These are phyloP conservation scores for Coniferiporia weirii DNA, from an alignment of 1,284 basidiomycete species.

Conservation along the genomic window DNA sequence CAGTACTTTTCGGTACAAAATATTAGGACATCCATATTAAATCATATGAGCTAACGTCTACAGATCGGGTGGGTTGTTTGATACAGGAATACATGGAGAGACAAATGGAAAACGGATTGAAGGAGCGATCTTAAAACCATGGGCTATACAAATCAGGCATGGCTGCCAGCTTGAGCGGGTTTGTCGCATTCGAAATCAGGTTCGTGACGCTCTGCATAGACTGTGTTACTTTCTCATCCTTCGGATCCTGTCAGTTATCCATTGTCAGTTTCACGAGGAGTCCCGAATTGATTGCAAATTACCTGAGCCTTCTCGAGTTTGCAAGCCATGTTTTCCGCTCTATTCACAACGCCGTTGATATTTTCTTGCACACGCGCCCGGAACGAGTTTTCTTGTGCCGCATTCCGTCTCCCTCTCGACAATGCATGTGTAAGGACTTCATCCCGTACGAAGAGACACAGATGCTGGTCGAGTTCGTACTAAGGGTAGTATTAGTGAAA, in stretches of 20 bases:
- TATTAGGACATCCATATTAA: no score
- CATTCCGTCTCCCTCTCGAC: conserved; percentile 45
- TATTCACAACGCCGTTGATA: conserved; percentile 78
- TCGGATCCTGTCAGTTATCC: conserved; percentile 5
- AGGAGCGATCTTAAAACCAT: conserved; percentile 56
- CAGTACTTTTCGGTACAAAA: no score
- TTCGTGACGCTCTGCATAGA: conserved; percentile 82
- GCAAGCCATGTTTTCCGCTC: conserved; percentile 82
- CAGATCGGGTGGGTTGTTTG: no score
- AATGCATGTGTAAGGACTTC: conserved; percentile 80
- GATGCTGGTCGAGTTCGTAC: conserved; percentile 85
- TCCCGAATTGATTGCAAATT: conserved; percentile 5
- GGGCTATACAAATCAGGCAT: conserved; percentile 81
- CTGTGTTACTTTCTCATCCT: conserved; percentile 17
- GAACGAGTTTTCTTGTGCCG: conserved; percentile 39
- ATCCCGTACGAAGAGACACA: conserved; percentile 89
- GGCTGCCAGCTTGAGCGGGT: conserved; percentile 70
- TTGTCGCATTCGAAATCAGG: conserved; percentile 73
- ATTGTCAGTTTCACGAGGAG: conserved; percentile 2
- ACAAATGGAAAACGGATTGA: neutral
- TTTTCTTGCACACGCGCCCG: conserved; percentile 68
- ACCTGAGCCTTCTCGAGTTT: conserved; percentile 80
- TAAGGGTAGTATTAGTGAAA: conserved; percentile 28
- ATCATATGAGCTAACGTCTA: no score
- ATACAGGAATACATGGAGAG: no score